These are phyloP conservation scores for Neurospora hispaniola DNA, from an alignment of 495 filamentous ascomycete genomes.

Conservation along the genomic window DNA sequence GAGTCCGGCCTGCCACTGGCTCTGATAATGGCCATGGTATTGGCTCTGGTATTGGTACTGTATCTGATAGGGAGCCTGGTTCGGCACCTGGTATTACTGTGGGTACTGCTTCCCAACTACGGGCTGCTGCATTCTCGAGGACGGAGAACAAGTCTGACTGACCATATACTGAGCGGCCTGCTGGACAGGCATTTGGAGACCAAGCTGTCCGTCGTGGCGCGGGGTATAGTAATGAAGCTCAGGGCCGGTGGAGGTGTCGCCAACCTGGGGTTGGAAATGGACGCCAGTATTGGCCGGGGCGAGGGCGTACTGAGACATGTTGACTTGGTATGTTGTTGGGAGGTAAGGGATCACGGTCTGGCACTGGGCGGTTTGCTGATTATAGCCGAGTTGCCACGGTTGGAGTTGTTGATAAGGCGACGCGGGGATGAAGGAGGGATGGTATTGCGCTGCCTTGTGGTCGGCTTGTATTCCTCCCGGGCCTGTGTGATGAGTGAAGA, in stretches of 20 bases:
- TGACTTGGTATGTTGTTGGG: neutral
- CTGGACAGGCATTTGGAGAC: neutral
- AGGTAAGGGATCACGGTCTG: conserved; percentile 4
- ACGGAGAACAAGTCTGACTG: neutral
- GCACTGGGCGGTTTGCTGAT: neutral
- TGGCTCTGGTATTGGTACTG: neutral
- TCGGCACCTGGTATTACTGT: neutral
- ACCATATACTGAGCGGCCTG: conserved; percentile 2
- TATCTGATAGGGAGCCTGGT: neutral
- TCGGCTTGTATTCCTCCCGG: neutral
- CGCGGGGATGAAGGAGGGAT: neutral
- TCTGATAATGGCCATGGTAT: neutral
- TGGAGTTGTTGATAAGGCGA: neutral
- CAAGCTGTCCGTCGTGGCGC: conserved; percentile 22
- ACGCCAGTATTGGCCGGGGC: conserved; percentile 12
- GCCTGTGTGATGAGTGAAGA: neutral
- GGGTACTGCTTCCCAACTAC: neutral
- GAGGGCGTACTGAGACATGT: neutral
- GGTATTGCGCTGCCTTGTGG: neutral
- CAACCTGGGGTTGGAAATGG: conserved; percentile 38
- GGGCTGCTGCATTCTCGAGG: neutral
- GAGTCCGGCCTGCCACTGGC: neutral
- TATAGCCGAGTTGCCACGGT: neutral
- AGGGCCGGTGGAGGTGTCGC: conserved; percentile 33
- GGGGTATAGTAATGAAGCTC: conserved; percentile 36